A percentile compares a stretch with the other conserved stretches of the same genome.
phyloP scores from a whole-genome alignment of 345 rosid genomes.

The Eucalyptus curtisii region DNA sequence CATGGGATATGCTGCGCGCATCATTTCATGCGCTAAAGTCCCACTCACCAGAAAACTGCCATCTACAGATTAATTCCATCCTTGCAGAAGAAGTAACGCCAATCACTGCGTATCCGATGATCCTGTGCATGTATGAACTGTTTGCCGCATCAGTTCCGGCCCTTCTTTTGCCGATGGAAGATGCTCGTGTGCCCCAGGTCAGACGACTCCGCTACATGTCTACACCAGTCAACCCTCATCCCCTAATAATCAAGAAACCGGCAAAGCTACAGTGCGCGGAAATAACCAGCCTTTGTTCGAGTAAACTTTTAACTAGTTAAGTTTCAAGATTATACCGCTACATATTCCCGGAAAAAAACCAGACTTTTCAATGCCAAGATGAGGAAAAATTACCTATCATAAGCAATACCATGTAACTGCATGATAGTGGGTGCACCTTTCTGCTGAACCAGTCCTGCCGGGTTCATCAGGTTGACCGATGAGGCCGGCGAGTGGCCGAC shows the following conservation, averaged over 20 bases:
- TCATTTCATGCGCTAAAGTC: background rate
- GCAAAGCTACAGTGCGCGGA: background rate
- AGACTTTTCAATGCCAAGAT: background rate
- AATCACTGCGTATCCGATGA: background rate
- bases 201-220: background rate
- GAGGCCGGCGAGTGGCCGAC: conserved; percentile 45
- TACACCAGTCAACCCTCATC: background rate
- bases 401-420: background rate
- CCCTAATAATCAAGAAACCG: background rate
- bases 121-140: background rate
- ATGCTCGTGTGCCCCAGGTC: background rate
- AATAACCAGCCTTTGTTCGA: background rate
- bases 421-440: background rate
- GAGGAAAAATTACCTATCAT: background rate
- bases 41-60: background rate
- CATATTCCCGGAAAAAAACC: background rate
- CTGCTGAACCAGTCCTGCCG: background rate
- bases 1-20: background rate
- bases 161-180: background rate
- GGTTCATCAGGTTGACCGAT: background rate
- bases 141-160: background rate
- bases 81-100: background rate
- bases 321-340: background rate
- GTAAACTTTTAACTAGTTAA: background rate
- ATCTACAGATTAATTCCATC: background rate